Evolutionary conservation across 441 rosid species (phyloP).

Genomic region (Corymbia citriodora): DNA sequence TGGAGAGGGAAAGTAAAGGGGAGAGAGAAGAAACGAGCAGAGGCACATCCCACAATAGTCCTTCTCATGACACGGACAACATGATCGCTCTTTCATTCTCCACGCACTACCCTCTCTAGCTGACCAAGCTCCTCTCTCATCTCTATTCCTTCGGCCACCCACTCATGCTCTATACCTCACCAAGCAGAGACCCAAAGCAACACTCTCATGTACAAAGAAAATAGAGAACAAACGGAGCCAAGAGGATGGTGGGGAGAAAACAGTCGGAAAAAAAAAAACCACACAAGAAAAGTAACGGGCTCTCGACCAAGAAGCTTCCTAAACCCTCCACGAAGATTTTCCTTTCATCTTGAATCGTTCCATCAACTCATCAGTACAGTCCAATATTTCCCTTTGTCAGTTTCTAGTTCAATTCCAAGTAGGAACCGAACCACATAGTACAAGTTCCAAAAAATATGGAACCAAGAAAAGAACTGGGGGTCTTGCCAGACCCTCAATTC

Average conservation of each 20-base stretch:
- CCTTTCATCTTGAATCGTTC: background rate
- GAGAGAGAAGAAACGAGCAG: background rate
- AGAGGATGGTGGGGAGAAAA: no score
- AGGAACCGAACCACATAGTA: background rate
- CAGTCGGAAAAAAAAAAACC: no score
- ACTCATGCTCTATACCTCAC: no score
- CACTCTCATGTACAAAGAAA: no score
- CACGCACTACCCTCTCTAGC: no score
- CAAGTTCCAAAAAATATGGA: background rate
- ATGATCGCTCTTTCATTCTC: no score
- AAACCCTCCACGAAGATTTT: background rate
- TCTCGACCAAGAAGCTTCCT: background rate
- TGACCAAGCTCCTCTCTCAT: no score
- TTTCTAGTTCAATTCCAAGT: background rate
- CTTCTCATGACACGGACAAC: no score
- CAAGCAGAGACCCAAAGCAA: no score
- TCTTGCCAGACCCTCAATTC: background rate
- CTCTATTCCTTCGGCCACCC: no score
- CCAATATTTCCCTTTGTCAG: background rate
- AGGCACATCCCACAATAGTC: background rate
- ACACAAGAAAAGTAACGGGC: no score
- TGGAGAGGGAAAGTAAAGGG: background rate
- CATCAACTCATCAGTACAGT: background rate
- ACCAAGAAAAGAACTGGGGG: accelerated
- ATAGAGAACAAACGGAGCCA: no score